Evolutionary conservation across 164 flowering plant species (phyloP).

Genomic region (Vitis rupestris): DNA sequence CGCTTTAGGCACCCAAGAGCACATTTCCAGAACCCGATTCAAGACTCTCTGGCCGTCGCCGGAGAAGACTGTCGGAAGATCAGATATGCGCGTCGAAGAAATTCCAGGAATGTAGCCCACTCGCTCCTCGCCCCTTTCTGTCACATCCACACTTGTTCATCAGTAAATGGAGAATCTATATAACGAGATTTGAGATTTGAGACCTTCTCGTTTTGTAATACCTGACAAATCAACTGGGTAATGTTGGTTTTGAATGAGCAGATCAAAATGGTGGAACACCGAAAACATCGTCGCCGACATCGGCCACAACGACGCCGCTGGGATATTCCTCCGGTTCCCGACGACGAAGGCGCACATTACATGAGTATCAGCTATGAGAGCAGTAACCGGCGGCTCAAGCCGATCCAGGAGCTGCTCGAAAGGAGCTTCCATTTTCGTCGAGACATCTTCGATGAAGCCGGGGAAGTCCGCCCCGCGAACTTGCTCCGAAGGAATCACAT

Average conservation of each 20-base stretch:
- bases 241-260: slow-evolving; percentile 21
- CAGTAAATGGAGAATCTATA: too few species aligned
- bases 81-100: slow-evolving; percentile 22
- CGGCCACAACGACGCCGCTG: slow-evolving; percentile 37
- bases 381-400: slow-evolving; percentile 7
- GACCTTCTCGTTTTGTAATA: not conserved
- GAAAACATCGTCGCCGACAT: slow-evolving; percentile 26
- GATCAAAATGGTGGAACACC: slow-evolving; percentile 17
- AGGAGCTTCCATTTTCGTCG: slow-evolving; percentile 16
- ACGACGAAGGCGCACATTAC: slow-evolving; percentile 5
- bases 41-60: slow-evolving; percentile 1
- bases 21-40: slow-evolving; percentile 10
- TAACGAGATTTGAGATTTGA: too few species aligned
- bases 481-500: slow-evolving; percentile 15
- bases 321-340: slow-evolving; percentile 33
- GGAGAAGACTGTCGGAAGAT: slow-evolving; percentile 25
- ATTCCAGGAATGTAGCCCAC: slow-evolving; percentile 47
- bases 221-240: slow-evolving; percentile 15
- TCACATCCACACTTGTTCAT: not conserved
- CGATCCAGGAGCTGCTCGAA: slow-evolving; percentile 9
- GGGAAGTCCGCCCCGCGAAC: slow-evolving; percentile 3
- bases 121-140: slow-evolving; percentile 30
- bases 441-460: slow-evolving; percentile 14
- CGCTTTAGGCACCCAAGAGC: slow-evolving; percentile 17
- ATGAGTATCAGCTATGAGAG: slow-evolving; percentile 3